Evolutionary conservation across 495 filamentous ascomycete species (phyloP).

Genomic region (Annulohypoxylon moriforme): DNA sequence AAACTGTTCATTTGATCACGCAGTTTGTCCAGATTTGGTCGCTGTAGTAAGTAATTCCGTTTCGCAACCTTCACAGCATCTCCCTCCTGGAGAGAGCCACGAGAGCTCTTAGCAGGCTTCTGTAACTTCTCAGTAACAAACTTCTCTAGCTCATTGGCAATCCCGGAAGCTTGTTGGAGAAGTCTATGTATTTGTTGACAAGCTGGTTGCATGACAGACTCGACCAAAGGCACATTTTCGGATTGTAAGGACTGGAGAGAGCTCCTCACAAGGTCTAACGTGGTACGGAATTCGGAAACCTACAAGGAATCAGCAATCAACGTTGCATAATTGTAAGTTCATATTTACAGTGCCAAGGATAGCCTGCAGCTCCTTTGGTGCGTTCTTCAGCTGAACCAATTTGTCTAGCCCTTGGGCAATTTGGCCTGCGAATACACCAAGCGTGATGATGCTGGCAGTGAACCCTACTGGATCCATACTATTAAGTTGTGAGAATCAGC

Average conservation of each 20-base stretch:
- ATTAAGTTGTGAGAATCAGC: background rate
- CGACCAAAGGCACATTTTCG: background rate
- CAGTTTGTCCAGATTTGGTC: background rate
- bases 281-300: background rate
- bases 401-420: background rate
- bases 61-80: background rate
- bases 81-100: background rate
- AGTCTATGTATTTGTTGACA: background rate
- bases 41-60: background rate
- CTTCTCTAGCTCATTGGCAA: background rate
- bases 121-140: background rate
- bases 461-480: background rate
- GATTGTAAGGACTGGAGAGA: background rate
- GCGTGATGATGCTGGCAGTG: background rate
- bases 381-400: background rate
- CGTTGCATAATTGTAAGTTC: background rate
- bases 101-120: background rate
- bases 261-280: background rate
- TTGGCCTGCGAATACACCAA: background rate
- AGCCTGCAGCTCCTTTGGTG: background rate
- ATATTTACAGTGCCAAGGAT: background rate
- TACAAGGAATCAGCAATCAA: background rate
- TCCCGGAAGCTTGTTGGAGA: background rate
- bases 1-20: background rate
- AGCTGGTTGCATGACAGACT: background rate